A percentile compares a stretch with the other conserved stretches of the same genome.
Evolutionary conservation across 2,329 filamentous ascomycete genomes (phyloP).

Genomic region (Aurifilum marmelostoma): DNA sequence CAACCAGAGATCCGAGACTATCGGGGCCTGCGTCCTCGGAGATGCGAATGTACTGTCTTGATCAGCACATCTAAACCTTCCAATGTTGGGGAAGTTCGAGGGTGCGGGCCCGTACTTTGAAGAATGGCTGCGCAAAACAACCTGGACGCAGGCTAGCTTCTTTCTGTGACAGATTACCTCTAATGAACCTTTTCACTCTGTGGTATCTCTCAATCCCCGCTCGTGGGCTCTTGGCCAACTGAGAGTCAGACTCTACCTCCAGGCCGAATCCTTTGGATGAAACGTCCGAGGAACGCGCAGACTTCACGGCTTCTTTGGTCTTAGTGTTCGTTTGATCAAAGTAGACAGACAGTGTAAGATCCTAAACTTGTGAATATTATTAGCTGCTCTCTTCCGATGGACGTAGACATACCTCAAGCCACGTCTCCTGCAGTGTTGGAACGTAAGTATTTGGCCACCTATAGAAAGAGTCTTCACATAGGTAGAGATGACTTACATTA

Average conservation of each 20-base stretch:
- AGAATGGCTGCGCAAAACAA: neutral
- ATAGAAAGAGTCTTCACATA: no score
- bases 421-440: neutral
- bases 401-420: neutral
- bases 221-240: no score
- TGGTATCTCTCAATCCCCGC: neutral
- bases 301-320: neutral
- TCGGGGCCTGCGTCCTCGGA: neutral
- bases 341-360: neutral
- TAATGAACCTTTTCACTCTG: neutral
- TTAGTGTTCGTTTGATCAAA: neutral
- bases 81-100: no score
- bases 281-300: neutral
- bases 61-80: neutral
- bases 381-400: neutral
- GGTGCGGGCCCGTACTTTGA: no score
- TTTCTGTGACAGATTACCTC: neutral
- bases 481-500: neutral
- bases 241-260: neutral
- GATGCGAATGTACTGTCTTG: neutral
- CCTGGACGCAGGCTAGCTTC: neutral
- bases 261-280: neutral
- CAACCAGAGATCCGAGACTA: no score
- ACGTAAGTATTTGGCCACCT: neutral
- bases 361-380: neutral